Conservation (phyloP, 805 yeast species). For the Cyberlindnera sargentensis region DNA sequence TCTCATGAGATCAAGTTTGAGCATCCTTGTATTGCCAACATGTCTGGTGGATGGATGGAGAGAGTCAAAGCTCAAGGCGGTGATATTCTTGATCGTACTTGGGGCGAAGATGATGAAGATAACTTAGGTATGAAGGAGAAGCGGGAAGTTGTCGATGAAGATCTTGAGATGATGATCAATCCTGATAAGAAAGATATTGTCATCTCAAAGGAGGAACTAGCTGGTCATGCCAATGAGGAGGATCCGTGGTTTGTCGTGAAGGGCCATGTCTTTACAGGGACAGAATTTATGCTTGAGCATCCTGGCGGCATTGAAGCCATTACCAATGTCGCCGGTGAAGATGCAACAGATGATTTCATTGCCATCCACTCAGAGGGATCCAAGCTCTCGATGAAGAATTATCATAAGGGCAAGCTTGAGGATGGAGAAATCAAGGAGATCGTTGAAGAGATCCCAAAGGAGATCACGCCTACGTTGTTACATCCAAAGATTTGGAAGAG, state of each 20-base stretch:
- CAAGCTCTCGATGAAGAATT: slow-evolving; percentile 21
- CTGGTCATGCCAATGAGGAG: slow-evolving; percentile 5
- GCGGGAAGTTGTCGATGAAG: slow-evolving; percentile 19
- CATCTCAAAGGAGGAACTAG: slow-evolving; percentile 6
- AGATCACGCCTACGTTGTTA: slow-evolving; percentile 15
- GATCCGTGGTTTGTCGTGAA: slow-evolving; percentile 25
- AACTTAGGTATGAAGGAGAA: not conserved
- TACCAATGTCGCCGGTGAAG: slow-evolving; percentile 23
- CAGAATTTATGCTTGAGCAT: slow-evolving; percentile 27
- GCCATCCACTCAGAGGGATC: slow-evolving; percentile 29
- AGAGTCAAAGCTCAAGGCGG: slow-evolving; percentile 28
- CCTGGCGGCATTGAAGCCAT: slow-evolving; percentile 26
- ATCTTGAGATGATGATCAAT: slow-evolving; percentile 24
- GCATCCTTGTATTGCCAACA: slow-evolving; percentile 24
- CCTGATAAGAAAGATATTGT: slow-evolving; percentile 16
- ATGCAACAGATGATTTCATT: slow-evolving; percentile 27
- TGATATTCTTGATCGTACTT: slow-evolving; percentile 23
- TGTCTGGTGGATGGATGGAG: slow-evolving; percentile 31
- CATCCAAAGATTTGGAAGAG: slow-evolving; percentile 27
- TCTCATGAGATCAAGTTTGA: slow-evolving; percentile 18
- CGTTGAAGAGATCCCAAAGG: not conserved
- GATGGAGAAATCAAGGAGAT: not conserved
- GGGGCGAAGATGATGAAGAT: slow-evolving; percentile 25
- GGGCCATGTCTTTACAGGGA: slow-evolving; percentile 31
- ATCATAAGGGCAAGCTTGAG: slow-evolving; percentile 22